Conservation (phyloP, 2,329 filamentous ascomycete genomes). For the Uncinocarpus reesii region DNA sequence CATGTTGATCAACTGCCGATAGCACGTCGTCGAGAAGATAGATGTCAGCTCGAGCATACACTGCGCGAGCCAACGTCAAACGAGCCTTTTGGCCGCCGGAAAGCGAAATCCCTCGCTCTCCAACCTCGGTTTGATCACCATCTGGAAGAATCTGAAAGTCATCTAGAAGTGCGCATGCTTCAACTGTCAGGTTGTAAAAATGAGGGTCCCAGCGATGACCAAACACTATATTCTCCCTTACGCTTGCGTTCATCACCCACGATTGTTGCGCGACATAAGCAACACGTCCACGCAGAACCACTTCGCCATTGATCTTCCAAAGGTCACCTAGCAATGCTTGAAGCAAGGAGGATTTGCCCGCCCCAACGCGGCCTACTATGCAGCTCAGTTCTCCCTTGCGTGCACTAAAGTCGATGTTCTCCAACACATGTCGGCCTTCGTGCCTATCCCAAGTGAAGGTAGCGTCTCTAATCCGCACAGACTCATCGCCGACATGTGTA, state of each 20-base stretch:
- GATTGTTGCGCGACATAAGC: conserved; percentile 88
- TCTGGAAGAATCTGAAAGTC: conserved; percentile 90
- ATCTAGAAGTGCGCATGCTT: conserved; percentile 79
- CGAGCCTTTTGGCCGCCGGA: conserved; percentile 95
- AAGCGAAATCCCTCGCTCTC: conserved; percentile 89
- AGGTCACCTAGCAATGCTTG: conserved; percentile 82
- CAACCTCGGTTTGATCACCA: conserved; percentile 91
- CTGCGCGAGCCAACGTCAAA: conserved; percentile 79
- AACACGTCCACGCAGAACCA: conserved; percentile 67
- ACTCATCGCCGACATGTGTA: conserved; percentile 70
- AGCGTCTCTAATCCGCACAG: conserved; percentile 69
- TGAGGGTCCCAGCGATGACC: conserved; percentile 85
- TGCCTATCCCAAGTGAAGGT: conserved; percentile 93
- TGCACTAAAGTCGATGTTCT: conserved; percentile 77
- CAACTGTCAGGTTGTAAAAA: conserved; percentile 88
- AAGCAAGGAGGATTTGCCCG: conserved; percentile 87
- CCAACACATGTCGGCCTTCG: conserved; percentile 55
- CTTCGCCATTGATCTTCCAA: conserved; percentile 77
- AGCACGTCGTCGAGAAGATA: conserved; percentile 90
- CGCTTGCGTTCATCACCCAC: conserved; percentile 97
- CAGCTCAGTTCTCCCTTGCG: conserved; percentile 90
- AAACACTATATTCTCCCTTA: conserved; percentile 95
- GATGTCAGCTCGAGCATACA: conserved; percentile 93
- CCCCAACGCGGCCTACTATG: conserved; percentile 84
- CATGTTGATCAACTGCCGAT: conserved; percentile 96